Evolutionary conservation across 192 early-diverging fungal genomes (phyloP), one percentile per base, ranked within the genome.

Genomic region (Mortierella hygrophila): DNA sequence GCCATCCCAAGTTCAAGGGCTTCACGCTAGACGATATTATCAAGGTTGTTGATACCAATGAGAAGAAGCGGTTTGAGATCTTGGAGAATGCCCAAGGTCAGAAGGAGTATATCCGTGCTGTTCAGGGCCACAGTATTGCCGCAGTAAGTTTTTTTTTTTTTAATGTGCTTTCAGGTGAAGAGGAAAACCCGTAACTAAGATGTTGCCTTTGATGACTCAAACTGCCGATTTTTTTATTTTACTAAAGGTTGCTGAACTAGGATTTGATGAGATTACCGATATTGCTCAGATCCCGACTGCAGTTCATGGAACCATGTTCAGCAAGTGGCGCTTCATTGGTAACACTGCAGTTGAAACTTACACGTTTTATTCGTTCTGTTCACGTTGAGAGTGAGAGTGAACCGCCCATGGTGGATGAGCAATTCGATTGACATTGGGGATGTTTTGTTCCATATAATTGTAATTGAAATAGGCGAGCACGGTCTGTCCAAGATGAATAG

Each of bases 91-190:
- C 16, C 6, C 26, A 70, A 88, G 26, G 74, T 23, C 68, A 80
- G 5, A 68, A 60, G 26, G 95, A 93, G 92, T 90, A 79, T 71
- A 96, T 99, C 65, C 89, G 95, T 42, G 97, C 97, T 1, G 96
- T 95, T 65, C 98, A 99, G 85, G 98, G 98, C 9, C 98, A 99
- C 82, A 93, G 89, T 47, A 69, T 96, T 18, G 65, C 89, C 49
- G 41, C 44, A 29, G 84, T 86, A 20, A 75, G 35, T 42, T 83
- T 44, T 68, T 37, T 20, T 52, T 52, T 52, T 49, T 4, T 18
- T 35, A 35, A 46, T 20, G 18, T 49, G 4, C 49, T 21, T 5
- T 21, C 4, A 16, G 16, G 18, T 52, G 49, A 52, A 20, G 20
- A 52, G 5, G 49, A 21, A 9, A 52, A 18, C 13, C 18, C 5